phyloP scores from a whole-genome alignment of 352 stramenopile genomes.

The Globisporangium rhizosaccharum region DNA sequence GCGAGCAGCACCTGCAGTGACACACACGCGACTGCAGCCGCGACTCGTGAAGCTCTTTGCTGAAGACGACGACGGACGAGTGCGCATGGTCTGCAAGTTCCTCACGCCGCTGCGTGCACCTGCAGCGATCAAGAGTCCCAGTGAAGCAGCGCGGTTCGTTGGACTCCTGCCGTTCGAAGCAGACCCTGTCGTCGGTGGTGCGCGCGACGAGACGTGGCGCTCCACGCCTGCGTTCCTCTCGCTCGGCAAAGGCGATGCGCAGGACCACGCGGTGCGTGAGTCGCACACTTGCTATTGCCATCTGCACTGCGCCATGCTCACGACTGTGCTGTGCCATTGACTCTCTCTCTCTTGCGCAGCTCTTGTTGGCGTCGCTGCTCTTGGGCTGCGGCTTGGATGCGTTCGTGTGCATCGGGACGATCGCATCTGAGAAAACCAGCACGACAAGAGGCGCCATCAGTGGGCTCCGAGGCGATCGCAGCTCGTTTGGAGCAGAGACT shows the following conservation, averaged over 20 bases:
- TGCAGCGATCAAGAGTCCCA: slow-evolving; percentile 51
- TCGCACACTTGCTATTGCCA: not conserved
- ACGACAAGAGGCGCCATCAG: slow-evolving; percentile 1
- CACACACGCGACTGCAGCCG: slow-evolving; percentile 9
- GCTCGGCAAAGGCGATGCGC: slow-evolving; percentile 62
- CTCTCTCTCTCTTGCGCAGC: slow-evolving; percentile 20
- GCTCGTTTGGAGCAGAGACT: not conserved
- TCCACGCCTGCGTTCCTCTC: slow-evolving; percentile 67
- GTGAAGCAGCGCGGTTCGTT: slow-evolving; percentile 84
- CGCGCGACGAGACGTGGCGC: slow-evolving; percentile 71
- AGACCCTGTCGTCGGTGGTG: slow-evolving; percentile 42
- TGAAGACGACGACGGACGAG: slow-evolving; percentile 82
- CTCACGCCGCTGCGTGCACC: slow-evolving; percentile 51
- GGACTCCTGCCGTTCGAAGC: slow-evolving; percentile 67
- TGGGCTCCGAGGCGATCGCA: not conserved
- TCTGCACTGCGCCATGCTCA: not conserved
- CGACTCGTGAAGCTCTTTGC: slow-evolving; percentile 80
- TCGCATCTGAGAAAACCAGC: slow-evolving; percentile 29
- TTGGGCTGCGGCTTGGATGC: slow-evolving; percentile 86
- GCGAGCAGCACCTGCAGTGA: slow-evolving; percentile 7
- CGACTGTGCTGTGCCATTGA: not conserved
- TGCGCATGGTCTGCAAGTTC: slow-evolving; percentile 86
- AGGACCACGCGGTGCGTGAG: slow-evolving; percentile 69
- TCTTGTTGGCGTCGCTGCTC: slow-evolving; percentile 82
- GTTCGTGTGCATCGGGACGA: slow-evolving; percentile 82